Evolutionary conservation across 208 protist genomes (phyloP).

Genomic region (Leishmania lainsoni): DNA sequence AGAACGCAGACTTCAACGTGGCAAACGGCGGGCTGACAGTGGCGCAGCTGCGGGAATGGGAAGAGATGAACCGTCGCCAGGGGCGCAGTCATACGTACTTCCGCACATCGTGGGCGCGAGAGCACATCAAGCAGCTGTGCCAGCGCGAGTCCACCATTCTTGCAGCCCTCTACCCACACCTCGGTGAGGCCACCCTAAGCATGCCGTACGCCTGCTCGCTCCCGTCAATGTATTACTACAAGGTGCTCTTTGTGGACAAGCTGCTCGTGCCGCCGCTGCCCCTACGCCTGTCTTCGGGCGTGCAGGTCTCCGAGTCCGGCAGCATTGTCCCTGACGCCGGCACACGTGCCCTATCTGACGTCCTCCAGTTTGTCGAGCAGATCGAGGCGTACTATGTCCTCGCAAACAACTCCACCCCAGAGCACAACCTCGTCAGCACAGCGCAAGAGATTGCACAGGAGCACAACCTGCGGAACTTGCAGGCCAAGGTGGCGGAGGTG

Average conservation of each 20-base stretch:
- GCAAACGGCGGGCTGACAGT: conserved; percentile 52
- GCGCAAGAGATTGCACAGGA: conserved; percentile 76
- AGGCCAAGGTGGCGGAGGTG: conserved; percentile 82
- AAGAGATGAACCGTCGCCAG: conserved; percentile 59
- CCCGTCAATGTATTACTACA: conserved; percentile 64
- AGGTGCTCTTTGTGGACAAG: conserved; percentile 87
- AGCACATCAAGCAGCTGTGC: conserved; percentile 87
- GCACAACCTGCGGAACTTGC: conserved; percentile 86
- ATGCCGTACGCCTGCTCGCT: conserved; percentile 60
- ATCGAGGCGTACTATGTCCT: conserved; percentile 85
- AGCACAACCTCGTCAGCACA: conserved; percentile 44
- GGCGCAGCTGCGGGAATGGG: conserved; percentile 67
- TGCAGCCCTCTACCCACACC: conserved; percentile 71
- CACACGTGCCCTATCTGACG: conserved; percentile 68
- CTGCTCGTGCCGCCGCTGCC: conserved; percentile 86
- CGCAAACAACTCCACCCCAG: conserved; percentile 59
- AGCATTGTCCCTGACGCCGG: conserved; percentile 65
- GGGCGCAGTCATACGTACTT: conserved; percentile 77
- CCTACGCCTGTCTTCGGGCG: conserved; percentile 78
- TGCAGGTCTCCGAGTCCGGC: conserved; percentile 71
- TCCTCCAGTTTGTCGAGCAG: conserved; percentile 81
- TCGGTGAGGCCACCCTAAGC: conserved; percentile 73
- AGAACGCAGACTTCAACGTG: conserved; percentile 62
- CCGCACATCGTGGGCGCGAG: conserved; percentile 49
- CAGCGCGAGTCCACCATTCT: conserved; percentile 67